phyloP scores from a whole-genome alignment of 768 basidiomycete species.

The Krasilnikovozyma curviuscula region DNA sequence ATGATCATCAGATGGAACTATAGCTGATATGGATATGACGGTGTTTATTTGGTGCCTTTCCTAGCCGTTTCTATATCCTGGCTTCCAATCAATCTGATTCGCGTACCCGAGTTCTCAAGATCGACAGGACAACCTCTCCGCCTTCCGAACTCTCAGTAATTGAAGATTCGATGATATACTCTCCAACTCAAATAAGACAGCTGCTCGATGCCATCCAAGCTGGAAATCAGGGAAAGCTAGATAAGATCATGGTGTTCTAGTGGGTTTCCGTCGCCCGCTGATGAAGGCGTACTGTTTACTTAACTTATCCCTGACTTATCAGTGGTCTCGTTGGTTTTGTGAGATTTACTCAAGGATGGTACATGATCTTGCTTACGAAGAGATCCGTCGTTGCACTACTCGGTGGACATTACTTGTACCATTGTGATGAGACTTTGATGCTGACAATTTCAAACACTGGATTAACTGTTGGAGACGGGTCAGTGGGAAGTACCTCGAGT shows the following conservation, averaged over 20 bases:
- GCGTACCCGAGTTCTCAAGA: constrained; percentile 75
- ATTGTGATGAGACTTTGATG: constrained; percentile 79
- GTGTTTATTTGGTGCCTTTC: background rate
- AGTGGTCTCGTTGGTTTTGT: constrained; percentile 85
- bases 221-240: constrained; percentile 71
- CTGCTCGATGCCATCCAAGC: constrained; percentile 91
- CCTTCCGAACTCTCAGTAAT: constrained; percentile 43
- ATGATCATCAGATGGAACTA: background rate
- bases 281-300: no score
- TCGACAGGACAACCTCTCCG: constrained; percentile 39
- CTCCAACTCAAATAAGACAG: constrained; percentile 67
- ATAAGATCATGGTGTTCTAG: constrained; percentile 36
- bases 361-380: constrained; percentile 76
- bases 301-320: no score
- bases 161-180: constrained; percentile 78
- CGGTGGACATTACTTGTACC: constrained; percentile 47
- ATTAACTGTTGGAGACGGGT: no score
- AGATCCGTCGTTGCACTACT: constrained; percentile 79
- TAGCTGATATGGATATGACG: background rate
- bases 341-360: constrained; percentile 86
- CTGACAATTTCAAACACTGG: constrained; percentile 30
- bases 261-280: background rate
- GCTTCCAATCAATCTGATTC: constrained; percentile 77
- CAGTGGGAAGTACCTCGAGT: no score
- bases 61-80: constrained; percentile 62